A percentile compares a stretch with the other conserved stretches of the same genome.
Conservation (phyloP, 306 rosid species). For the Ormosia emarginata region DNA sequence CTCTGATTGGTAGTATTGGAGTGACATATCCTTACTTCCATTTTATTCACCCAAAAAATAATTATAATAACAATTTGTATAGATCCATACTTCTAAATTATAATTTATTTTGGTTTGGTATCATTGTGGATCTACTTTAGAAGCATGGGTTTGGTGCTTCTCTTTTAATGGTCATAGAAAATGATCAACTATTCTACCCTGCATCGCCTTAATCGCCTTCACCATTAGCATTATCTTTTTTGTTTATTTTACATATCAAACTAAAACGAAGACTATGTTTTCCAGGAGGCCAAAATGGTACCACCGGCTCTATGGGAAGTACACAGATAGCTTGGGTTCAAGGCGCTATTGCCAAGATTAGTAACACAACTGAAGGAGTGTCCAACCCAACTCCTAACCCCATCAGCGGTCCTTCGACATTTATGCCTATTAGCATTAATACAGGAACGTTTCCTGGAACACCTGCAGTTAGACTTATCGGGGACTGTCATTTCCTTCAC, state of each 20-base stretch:
- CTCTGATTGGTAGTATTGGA: not conserved
- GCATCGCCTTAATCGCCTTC: not conserved
- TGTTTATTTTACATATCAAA: conserved; percentile 8
- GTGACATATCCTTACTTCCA: not conserved
- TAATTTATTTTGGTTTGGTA: not conserved
- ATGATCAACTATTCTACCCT: not conserved
- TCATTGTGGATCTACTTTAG: not conserved
- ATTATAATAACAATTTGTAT: not conserved
- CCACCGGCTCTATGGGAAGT: conserved; percentile 74
- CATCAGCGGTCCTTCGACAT: conserved; percentile 85
- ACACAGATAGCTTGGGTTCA: conserved; percentile 96
- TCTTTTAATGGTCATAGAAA: not conserved
- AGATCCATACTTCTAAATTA: not conserved
- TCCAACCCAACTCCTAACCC: conserved; percentile 83
- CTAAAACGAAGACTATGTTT: conserved; percentile 20
- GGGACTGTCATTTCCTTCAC: conserved; percentile 98
- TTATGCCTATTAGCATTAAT: conserved; percentile 95
- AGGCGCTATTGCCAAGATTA: conserved; percentile 95
- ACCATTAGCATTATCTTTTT: not conserved
- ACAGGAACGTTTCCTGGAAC: conserved; percentile 99
- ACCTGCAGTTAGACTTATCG: conserved; percentile 97
- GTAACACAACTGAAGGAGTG: conserved; percentile 80
- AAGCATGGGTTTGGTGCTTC: conserved; percentile 6
- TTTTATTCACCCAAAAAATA: not conserved
- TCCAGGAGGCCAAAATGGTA: conserved; percentile 80